A percentile compares a stretch with the other conserved stretches of the same genome.
These are phyloP conservation scores for Cutaneotrichosporon sp. DNA, from an alignment of 1,284 basidiomycete species.

Conservation along the genomic window DNA sequence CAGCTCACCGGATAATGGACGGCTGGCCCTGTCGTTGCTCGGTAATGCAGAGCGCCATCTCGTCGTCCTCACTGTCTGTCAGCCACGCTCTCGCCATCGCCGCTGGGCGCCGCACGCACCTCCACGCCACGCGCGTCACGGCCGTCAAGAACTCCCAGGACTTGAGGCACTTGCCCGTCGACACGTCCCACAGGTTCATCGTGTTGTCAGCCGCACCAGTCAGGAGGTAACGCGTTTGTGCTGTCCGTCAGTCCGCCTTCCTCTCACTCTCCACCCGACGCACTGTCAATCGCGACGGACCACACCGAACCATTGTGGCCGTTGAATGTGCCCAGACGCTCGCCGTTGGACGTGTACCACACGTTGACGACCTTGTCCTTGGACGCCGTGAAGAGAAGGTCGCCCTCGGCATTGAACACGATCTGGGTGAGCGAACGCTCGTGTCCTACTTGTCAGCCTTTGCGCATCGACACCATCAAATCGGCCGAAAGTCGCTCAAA, in stretches of 20 bases:
- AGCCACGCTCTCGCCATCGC: not conserved
- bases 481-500: not conserved
- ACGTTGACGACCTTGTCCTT: slow-evolving; percentile 95
- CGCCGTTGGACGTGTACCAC: slow-evolving; percentile 98
- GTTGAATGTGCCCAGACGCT: slow-evolving; percentile 92
- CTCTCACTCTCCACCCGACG: slow-evolving; percentile 43
- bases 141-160: slow-evolving; percentile 98
- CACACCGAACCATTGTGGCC: slow-evolving; percentile 96
- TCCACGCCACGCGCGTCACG: slow-evolving; percentile 79
- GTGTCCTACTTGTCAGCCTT: slow-evolving; percentile 61
- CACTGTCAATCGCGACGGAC: slow-evolving; percentile 94
- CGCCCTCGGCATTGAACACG: slow-evolving; percentile 93
- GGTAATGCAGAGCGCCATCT: slow-evolving; percentile 83
- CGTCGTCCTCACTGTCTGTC: slow-evolving; percentile 71
- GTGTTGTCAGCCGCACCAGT: slow-evolving; percentile 84
- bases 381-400: slow-evolving; percentile 90
- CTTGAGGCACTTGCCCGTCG: slow-evolving; percentile 83
- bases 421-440: slow-evolving; percentile 97
- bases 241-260: slow-evolving; percentile 49
- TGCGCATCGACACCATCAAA: not conserved
- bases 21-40: slow-evolving; percentile 94
- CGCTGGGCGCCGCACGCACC: slow-evolving; percentile 26
- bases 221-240: slow-evolving; percentile 76
- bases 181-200: slow-evolving; percentile 85
- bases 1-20: slow-evolving; percentile 38